A percentile compares a stretch with the other conserved stretches of the same genome.
These are phyloP conservation scores for Telopea speciosissima DNA, from an alignment of 177 flowering plant genomes.

Conservation along the genomic window DNA sequence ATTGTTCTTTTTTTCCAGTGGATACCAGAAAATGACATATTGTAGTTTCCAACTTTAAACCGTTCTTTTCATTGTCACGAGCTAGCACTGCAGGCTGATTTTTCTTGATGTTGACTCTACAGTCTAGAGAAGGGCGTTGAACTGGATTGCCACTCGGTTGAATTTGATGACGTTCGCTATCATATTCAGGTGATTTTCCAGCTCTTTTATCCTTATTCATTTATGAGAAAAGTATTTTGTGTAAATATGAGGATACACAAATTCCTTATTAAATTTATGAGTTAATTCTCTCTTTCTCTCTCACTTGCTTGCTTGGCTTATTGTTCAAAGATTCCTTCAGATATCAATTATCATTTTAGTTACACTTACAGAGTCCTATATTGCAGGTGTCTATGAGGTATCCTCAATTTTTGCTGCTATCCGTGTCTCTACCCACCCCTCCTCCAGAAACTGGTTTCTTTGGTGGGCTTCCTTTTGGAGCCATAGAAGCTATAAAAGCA, in stretches of 20 bases:
- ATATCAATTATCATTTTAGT: neutral
- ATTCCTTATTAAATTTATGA: neutral
- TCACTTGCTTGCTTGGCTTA: too few species aligned
- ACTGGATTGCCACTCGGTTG: constrained; percentile 79
- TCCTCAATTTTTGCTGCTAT: constrained; percentile 60
- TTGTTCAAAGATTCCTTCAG: neutral
- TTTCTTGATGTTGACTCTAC: constrained; percentile 23
- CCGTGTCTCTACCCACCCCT: constrained; percentile 80
- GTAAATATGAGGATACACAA: neutral
- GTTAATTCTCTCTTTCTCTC: too few species aligned
- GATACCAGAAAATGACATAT: too few species aligned
- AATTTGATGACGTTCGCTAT: constrained; percentile 87
- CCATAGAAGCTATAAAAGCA: constrained; percentile 87
- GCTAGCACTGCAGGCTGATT: constrained; percentile 3
- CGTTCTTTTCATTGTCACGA: neutral
- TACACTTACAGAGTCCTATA: neutral
- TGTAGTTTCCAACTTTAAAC: neutral
- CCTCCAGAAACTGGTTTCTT: constrained; percentile 72
- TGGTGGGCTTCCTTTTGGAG: constrained; percentile 88
- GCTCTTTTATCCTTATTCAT: neutral
- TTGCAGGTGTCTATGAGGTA: constrained; percentile 74
- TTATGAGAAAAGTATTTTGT: neutral
- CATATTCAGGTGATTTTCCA: constrained; percentile 61
- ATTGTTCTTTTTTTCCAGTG: too few species aligned
- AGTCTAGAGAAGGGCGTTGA: constrained; percentile 88